phyloP scores from a whole-genome alignment of 257 asterid species.

The Solanum arcanum region DNA sequence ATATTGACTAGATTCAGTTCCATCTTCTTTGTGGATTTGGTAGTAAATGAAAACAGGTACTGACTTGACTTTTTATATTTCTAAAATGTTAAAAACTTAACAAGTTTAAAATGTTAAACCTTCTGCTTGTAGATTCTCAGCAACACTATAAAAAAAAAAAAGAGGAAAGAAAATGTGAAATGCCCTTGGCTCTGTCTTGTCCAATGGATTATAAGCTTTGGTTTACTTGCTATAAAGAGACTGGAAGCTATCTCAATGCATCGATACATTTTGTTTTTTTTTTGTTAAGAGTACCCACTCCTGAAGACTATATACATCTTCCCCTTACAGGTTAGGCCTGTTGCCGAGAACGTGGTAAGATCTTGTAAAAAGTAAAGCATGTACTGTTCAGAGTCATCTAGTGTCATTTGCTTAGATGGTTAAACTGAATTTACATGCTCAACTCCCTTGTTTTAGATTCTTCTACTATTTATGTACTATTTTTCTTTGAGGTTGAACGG shows the following conservation, averaged over 20 bases:
- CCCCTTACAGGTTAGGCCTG: constrained; percentile 58
- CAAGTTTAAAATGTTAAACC: not conserved
- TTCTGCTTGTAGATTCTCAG: constrained; percentile 45
- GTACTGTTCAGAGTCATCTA: constrained; percentile 7
- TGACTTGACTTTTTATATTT: not conserved
- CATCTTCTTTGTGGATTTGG: not conserved
- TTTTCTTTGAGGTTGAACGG: not conserved
- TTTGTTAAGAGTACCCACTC: not conserved
- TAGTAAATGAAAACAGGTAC: not conserved
- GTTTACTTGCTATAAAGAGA: not conserved
- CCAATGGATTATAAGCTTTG: not conserved
- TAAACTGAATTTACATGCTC: not conserved
- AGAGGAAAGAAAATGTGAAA: constrained; percentile 48
- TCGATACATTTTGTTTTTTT: not conserved
- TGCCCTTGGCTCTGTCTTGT: not conserved
- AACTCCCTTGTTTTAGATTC: not conserved
- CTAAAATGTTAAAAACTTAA: not conserved
- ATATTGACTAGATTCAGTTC: not conserved
- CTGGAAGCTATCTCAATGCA: not conserved
- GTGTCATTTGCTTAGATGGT: not conserved
- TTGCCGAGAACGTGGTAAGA: constrained; percentile 76
- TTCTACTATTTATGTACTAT: not conserved
- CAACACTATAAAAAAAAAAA: constrained; percentile 59
- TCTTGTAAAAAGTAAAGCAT: constrained; percentile 77
- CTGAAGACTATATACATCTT: not conserved